phyloP scores from a whole-genome alignment of 768 basidiomycete species.

The Nidularia pulvinata region DNA sequence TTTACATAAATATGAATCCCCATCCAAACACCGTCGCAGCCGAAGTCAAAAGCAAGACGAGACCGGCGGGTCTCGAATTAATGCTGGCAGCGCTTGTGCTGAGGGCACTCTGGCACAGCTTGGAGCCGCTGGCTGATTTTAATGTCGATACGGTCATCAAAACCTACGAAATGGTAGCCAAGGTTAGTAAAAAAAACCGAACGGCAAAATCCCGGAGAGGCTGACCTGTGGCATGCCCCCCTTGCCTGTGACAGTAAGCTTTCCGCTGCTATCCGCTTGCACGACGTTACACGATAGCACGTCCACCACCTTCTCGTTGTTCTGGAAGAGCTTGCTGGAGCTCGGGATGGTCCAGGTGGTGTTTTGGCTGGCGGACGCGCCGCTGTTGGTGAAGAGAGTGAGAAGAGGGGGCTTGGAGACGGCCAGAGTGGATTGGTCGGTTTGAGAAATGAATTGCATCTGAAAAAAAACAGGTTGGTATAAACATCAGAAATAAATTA shows the following conservation, averaged over 20 bases:
- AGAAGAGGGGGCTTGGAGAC: slow-evolving; percentile 58
- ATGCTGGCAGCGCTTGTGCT: too few relatives aligned
- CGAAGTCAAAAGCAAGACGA: too few relatives aligned
- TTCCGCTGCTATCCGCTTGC: slow-evolving; percentile 34
- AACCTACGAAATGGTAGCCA: not conserved
- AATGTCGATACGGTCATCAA: too few relatives aligned
- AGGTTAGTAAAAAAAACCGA: not conserved
- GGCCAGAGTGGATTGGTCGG: slow-evolving; percentile 36
- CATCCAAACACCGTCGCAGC: too few relatives aligned
- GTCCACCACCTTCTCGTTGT: slow-evolving; percentile 46
- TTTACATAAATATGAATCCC: too few relatives aligned
- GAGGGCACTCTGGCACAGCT: too few relatives aligned
- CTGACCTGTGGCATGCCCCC: slow-evolving; percentile 46
- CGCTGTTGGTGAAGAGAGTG: slow-evolving; percentile 54
- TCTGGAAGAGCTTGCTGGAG: slow-evolving; percentile 29
- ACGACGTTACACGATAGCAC: slow-evolving; percentile 45
- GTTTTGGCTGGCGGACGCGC: slow-evolving; percentile 26
- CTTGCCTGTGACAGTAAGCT: slow-evolving; percentile 30
- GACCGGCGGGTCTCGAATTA: too few relatives aligned
- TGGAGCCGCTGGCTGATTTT: too few relatives aligned
- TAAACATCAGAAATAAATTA: not conserved
- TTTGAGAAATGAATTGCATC: slow-evolving; percentile 42
- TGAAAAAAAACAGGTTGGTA: slow-evolving; percentile 11
- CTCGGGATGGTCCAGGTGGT: slow-evolving; percentile 40
- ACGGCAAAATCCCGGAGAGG: not conserved